These are phyloP conservation scores for Leptographium wingfieldii DNA, from an alignment of 2,329 filamentous ascomycete genomes.

Conservation along the genomic window DNA sequence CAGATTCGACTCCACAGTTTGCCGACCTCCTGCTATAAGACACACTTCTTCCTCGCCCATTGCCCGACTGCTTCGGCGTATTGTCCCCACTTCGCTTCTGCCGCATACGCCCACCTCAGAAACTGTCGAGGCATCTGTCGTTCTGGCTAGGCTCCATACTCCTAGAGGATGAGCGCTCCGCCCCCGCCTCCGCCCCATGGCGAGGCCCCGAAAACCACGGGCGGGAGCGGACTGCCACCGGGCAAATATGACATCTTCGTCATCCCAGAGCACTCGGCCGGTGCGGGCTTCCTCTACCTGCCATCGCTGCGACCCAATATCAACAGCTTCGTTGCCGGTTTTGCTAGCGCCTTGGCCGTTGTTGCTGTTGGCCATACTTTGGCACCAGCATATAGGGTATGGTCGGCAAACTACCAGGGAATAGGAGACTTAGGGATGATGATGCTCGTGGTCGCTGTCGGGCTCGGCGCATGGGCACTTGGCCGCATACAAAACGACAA, in stretches of 20 bases:
- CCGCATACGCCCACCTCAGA: not conserved
- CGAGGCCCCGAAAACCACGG: conserved; percentile 55
- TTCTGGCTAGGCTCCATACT: not conserved
- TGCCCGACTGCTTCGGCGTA: not conserved
- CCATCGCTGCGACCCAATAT: conserved; percentile 74
- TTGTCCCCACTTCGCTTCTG: not conserved
- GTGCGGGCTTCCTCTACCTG: conserved; percentile 85
- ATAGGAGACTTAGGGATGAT: conserved; percentile 62
- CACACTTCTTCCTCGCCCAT: not conserved
- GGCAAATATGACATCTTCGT: conserved; percentile 98
- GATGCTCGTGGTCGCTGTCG: conserved; percentile 60
- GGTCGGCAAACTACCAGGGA: conserved; percentile 58
- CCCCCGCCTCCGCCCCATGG: conserved; percentile 84
- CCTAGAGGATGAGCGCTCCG: conserved; percentile 38
- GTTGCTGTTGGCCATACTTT: conserved; percentile 62
- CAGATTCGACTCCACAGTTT: not conserved
- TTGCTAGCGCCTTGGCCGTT: conserved; percentile 60
- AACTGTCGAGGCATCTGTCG: not conserved
- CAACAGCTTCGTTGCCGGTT: conserved; percentile 85
- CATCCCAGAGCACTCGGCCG: conserved; percentile 82
- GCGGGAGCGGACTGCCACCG: conserved; percentile 49
- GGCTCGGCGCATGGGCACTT: conserved; percentile 64
- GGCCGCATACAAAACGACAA: conserved; percentile 49
- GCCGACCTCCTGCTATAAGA: not conserved
- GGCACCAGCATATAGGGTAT: conserved; percentile 59